Base-by-base conservation (phyloP, 805 yeast genomes). In the Suhomyces xylopsoci region DNA sequence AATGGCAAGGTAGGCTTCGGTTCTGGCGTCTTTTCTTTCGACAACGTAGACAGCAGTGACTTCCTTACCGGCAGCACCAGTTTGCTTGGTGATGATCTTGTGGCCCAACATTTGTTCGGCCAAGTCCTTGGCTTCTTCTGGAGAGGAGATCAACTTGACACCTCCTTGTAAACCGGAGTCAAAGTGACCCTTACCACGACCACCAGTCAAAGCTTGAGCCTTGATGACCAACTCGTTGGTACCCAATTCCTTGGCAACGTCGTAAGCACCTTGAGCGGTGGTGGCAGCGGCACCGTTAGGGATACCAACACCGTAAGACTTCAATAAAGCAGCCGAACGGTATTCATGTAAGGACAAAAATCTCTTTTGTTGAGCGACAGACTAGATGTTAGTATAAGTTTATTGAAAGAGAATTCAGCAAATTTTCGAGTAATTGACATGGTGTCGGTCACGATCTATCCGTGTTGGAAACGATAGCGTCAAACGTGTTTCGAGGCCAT, bases 181-280 rank as follows among this genome's bases (percentile, higher is more conserved):
- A 61, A 94, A 92, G 74, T 90, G 92, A 58, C 99, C 99, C 76
- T 94, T 94, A 77, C 99, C 99, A 77, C 99, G 87, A 69, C 99
- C 99, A 77, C 99, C 99, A 54, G 99, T 92, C 67, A 94, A 82
- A 47, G 97, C 97, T 79, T 94, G 99, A 56, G 99, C 99, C 80
- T 94, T 94, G 73, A 94, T 81, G 58, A 94, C 99, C 74, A 94
- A 79, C 64, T 88, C 96, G 66, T 85, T 84, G 60, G 88, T 81
- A 62, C 81, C 81, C 67, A 94, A 81, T 53, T 78, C 74, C 75
- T 85, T 81, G 62, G 98, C 98, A 50, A 86, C 84, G 54, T 85
- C 80, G 70, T 71, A 88, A 43, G 98, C 98, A 58, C 87, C 96
- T 65, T 88, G 87, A 48, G 97, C 85, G 48, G 97, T 88, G 63